Evolutionary conservation across 306 rosid genomes (phyloP), one percentile per base, ranked within the genome.

Genomic region (Sphenostylis stenocarpa): DNA sequence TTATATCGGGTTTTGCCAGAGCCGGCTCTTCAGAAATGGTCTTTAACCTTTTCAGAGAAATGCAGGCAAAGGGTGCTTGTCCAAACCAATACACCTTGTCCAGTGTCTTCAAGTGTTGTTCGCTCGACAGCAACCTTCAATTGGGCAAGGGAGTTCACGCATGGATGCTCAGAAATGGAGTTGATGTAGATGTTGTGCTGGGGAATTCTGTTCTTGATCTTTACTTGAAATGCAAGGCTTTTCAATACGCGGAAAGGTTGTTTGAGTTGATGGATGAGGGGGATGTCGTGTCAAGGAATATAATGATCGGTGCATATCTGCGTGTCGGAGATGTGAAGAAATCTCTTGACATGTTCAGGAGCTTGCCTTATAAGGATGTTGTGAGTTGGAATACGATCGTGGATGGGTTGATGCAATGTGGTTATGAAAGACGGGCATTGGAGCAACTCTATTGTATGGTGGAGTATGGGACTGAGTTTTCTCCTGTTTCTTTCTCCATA

Each of bases 381-480:
- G 93, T 87, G 31, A 94, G 91, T 84, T 94, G 98, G 98, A 91
- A 91, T 78, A 90, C 90, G 26, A 73, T 94, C 39, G 77, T 94
- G 23, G 88, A 87, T 52, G 98, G 97, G 73, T 77, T 94, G 78
- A 83, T 86, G 86, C 90, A 72, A 73, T 81, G 85, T 71, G 91
- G 96, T 73, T 47, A 75, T 64, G 87, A 81, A 36, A 70, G 68
- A 76, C 47, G 20, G 44, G 93, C 96, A 2, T 29, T 94, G 85
- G 88, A 88, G 52, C 87, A 82, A 26, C 90, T 94, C 38, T 83
- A 78, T 55, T 78, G 77, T 83, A 91, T 94, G 98, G 91, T 84
- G 68, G 70, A 61, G 45, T 78, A 29, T 55, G 87, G 90, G 72
- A 60, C 83, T 19, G 71, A 81, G 60, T 82, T 94, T 49, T 70